These are phyloP conservation scores for Gaertneriomyces sp. DNA, from an alignment of 192 early-diverging fungal species.

Conservation along the genomic window DNA sequence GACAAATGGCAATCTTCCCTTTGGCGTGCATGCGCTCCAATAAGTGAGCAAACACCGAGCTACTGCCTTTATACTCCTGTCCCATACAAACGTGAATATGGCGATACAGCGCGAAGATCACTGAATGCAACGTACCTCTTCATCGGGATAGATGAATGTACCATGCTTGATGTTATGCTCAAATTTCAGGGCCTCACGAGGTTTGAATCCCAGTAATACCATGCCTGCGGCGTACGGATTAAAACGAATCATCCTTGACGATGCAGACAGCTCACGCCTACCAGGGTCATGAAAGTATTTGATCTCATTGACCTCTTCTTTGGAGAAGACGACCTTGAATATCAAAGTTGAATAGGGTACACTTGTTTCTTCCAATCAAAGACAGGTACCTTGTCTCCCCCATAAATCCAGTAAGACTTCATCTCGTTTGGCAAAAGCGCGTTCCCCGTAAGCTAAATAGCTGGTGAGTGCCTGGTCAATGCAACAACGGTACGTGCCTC, in stretches of 20 bases:
- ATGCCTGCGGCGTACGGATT: slow-evolving; percentile 48
- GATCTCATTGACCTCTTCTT: slow-evolving; percentile 63
- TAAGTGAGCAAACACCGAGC: slow-evolving; percentile 63
- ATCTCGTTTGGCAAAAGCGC: slow-evolving; percentile 46
- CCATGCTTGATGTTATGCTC: slow-evolving; percentile 65
- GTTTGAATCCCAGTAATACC: slow-evolving; percentile 70
- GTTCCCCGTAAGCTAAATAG: too few species aligned
- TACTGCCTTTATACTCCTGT: slow-evolving; percentile 67
- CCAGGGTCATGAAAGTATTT: slow-evolving; percentile 61
- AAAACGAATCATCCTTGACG: not conserved
- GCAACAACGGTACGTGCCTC: too few species aligned
- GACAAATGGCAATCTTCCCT: slow-evolving; percentile 67
- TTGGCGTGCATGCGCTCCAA: slow-evolving; percentile 53
- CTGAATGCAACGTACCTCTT: slow-evolving; percentile 47
- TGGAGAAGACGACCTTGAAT: slow-evolving; percentile 62
- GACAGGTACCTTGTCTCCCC: slow-evolving; percentile 65
- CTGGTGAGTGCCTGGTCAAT: too few species aligned
- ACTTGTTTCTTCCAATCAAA: too few species aligned
- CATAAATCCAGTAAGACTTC: slow-evolving; percentile 67
- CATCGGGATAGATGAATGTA: slow-evolving; percentile 74
- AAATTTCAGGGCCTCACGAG: slow-evolving; percentile 35
- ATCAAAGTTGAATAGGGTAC: too few species aligned
- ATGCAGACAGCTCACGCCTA: slow-evolving; percentile 17
- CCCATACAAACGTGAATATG: too few species aligned
- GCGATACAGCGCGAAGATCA: too few species aligned